phyloP scores from a whole-genome alignment of 805 yeast genomes.

The Wickerhamomyces bovis region DNA sequence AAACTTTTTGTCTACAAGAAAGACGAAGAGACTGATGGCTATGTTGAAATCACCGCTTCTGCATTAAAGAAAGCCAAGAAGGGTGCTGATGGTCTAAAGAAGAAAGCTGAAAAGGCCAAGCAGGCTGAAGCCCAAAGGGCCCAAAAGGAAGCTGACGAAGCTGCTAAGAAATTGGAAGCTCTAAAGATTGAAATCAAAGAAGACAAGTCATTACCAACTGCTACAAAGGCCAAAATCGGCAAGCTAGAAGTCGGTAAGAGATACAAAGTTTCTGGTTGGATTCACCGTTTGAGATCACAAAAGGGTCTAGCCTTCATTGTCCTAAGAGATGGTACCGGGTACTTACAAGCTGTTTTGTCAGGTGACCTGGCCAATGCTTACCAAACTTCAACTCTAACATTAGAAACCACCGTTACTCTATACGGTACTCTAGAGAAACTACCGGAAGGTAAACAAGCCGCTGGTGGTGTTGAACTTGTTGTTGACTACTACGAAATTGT shows the following conservation, averaged over 20 bases:
- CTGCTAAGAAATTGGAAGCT: conserved; percentile 70
- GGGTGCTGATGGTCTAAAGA: conserved; percentile 87
- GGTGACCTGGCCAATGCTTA: conserved; percentile 93
- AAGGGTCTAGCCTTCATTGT: conserved; percentile 89
- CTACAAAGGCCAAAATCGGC: conserved; percentile 59
- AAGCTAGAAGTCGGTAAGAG: conserved; percentile 53
- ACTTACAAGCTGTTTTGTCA: conserved; percentile 74
- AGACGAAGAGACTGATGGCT: conserved; percentile 53
- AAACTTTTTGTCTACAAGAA: conserved; percentile 57
- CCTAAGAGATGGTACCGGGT: conserved; percentile 94
- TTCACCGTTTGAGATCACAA: conserved; percentile 89
- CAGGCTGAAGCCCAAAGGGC: conserved; percentile 46
- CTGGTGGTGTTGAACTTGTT: conserved; percentile 91
- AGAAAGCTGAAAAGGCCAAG: conserved; percentile 50
- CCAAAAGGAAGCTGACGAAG: conserved; percentile 61
- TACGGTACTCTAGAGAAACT: conserved; percentile 77
- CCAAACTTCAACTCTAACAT: conserved; percentile 75
- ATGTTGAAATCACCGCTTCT: conserved; percentile 75
- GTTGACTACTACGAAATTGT: conserved; percentile 87
- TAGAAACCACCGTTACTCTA: conserved; percentile 78
- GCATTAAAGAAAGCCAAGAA: conserved; percentile 95
- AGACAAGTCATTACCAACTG: conserved; percentile 67
- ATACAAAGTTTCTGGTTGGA: conserved; percentile 86
- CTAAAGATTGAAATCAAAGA: conserved; percentile 69
- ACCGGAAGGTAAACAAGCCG: conserved; percentile 96